Base-by-base conservation (phyloP, 73 alveolate genomes). In the Stentor coeruleus region DNA sequence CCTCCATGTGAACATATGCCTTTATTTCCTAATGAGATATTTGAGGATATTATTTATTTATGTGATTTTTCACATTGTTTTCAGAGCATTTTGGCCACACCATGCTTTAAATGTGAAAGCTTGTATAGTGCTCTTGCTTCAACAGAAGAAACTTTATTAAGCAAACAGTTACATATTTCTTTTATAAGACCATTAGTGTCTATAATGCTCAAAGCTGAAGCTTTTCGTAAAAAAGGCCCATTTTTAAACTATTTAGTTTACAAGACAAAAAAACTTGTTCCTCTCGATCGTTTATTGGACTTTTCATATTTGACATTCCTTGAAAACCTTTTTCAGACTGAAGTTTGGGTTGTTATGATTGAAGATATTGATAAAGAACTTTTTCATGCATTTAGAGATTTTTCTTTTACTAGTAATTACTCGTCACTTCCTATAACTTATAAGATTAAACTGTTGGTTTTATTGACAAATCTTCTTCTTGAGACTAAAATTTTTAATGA, bases 271-370 rank as follows among this genome's bases (percentile, higher is more conserved):
- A 49, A 66, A 66, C n/a, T 66, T 11, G 79, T 31, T 14, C 20
- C 20, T 15, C 33, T 66, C 11, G 79, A 66, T 28, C 26, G 33
- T 31, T 20, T 66, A 11, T 28, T 66, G 36, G 79, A 66, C 36
- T 28, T 15, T 66, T 66, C 79, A 26, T 66, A 66, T 66, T 66
- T 66, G 39, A 66, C 14, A 11, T 66, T 66, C n/a, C 14, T 66
- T 14, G 79, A 66, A 66, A 33, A 31, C 39, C n/a, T 66, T 31
- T 66, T 66, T 33, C 14, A 26, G n/a, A 14, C 39, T 20, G 79
- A 31, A 3, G 1, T 66, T 20, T 66, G 79, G 37, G 15, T 28
- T 26, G 79, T 14, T 20, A 28, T 66, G 11, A 66, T 31, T 0
- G 42, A 66, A 2, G 79, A 66, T 1, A 20, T 31, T 20, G 79